phyloP scores from a whole-genome alignment of 805 yeast species.

The Spathaspora girioi region DNA sequence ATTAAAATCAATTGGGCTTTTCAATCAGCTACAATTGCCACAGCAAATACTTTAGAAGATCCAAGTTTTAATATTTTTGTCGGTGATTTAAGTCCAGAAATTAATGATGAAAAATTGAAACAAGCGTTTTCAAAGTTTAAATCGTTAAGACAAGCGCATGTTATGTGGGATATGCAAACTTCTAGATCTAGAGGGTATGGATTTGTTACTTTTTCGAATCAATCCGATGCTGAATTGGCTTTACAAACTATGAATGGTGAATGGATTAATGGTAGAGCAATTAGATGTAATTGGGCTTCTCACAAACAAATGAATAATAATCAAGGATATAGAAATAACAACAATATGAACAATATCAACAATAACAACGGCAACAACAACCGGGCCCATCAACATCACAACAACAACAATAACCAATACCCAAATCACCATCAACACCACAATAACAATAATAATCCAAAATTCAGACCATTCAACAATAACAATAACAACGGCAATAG shows the following conservation, averaged over 20 bases:
- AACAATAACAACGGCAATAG: slow-evolving; percentile 1
- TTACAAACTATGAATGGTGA: slow-evolving; percentile 71
- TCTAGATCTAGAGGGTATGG: slow-evolving; percentile 92
- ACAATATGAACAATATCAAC: slow-evolving; percentile 8
- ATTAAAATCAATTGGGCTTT: slow-evolving; percentile 79
- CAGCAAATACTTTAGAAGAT: slow-evolving; percentile 27
- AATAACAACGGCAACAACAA: slow-evolving; percentile 13
- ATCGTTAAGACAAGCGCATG: slow-evolving; percentile 77
- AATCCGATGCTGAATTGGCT: slow-evolving; percentile 71
- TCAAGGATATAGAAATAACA: slow-evolving; percentile 11
- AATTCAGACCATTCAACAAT: slow-evolving; percentile 14
- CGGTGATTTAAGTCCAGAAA: slow-evolving; percentile 81
- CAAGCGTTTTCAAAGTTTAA: slow-evolving; percentile 54
- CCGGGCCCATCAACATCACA: slow-evolving; percentile 8
- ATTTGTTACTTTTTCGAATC: slow-evolving; percentile 70
- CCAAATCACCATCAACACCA: not conserved
- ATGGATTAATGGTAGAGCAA: slow-evolving; percentile 66
- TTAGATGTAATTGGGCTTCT: slow-evolving; percentile 87
- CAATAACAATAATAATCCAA: slow-evolving; percentile 6
- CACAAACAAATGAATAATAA: slow-evolving; percentile 47
- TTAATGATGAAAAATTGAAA: slow-evolving; percentile 70
- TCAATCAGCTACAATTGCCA: slow-evolving; percentile 68
- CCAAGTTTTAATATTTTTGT: slow-evolving; percentile 74
- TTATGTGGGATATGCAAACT: slow-evolving; percentile 97
- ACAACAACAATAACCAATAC: slow-evolving; percentile 9